Percentiles rank a stretch among this genome's conserved stretches.
Evolutionary conservation across 164 flowering plant species (phyloP).

Genomic region (Vitis rotundifolia): DNA sequence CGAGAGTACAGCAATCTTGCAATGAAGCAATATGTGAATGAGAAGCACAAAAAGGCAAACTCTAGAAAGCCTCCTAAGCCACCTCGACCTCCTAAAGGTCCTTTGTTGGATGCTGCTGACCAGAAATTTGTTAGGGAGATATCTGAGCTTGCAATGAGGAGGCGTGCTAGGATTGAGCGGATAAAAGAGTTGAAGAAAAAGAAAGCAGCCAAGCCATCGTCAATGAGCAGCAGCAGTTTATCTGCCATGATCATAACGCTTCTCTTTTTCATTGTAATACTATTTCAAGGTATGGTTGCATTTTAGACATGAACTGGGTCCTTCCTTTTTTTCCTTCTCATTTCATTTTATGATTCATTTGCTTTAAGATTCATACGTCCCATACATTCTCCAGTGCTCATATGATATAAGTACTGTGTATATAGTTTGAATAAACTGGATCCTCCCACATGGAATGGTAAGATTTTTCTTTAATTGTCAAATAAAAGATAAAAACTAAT

Average conservation of each 20-base stretch:
- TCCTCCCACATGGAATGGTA: too few species aligned
- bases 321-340: not conserved
- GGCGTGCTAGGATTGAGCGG: conserved; percentile 45
- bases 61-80: conserved; percentile 46
- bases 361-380: too few species aligned
- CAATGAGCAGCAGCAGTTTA: conserved; percentile 21
- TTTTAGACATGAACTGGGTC: not conserved
- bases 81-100: conserved; percentile 57
- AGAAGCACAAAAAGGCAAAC: conserved; percentile 23
- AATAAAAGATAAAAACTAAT: too few species aligned
- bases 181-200: conserved; percentile 43
- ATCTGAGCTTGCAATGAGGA: conserved; percentile 47
- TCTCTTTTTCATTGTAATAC: conserved; percentile 41
- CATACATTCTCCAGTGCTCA: too few species aligned
- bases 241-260: conserved; percentile 43
- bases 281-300: conserved; percentile 44
- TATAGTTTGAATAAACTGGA: too few species aligned
- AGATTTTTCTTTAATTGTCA: too few species aligned
- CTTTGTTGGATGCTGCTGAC: conserved; percentile 43
- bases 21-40: conserved; percentile 23
- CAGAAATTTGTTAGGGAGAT: conserved; percentile 44
- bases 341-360: not conserved
- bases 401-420: too few species aligned
- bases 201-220: conserved; percentile 32
- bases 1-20: conserved; percentile 9